A percentile compares a stretch with the other conserved stretches of the same genome.
Evolutionary conservation across 768 basidiomycete genomes (phyloP).

Genomic region (Crepidotus variabilis): DNA sequence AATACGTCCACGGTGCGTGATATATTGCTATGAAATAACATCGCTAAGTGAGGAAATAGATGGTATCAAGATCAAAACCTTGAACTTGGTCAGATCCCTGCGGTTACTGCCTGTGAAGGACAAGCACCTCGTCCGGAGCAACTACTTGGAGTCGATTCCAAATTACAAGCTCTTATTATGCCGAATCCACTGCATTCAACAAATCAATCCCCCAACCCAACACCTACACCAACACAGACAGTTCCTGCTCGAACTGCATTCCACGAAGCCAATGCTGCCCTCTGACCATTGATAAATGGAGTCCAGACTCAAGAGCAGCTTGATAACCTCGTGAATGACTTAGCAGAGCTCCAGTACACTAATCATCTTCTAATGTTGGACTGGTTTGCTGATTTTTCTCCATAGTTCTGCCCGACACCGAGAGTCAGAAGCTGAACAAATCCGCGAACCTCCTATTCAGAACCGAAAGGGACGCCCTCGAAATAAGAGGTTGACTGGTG

Average conservation of each 20-base stretch:
- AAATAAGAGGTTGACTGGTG: slow-evolving; percentile 10
- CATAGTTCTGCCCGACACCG: background rate
- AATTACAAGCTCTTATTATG: background rate
- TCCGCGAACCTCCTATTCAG: slow-evolving; percentile 13
- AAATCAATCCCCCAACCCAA: background rate
- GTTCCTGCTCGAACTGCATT: slow-evolving; percentile 16
- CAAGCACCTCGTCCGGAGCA: background rate
- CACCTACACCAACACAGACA: slow-evolving; percentile 13
- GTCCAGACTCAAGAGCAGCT: slow-evolving; percentile 23
- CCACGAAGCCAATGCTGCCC: slow-evolving; percentile 17
- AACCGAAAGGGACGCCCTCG: slow-evolving; percentile 16
- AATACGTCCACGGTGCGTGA: slow-evolving; percentile 20
- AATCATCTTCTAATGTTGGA: background rate
- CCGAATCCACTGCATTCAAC: background rate
- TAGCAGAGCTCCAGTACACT: slow-evolving; percentile 9
- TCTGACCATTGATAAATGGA: slow-evolving; percentile 13
- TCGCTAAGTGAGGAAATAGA: slow-evolving; percentile 3
- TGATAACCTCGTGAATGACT: slow-evolving; percentile 11
- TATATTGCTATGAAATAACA: background rate
- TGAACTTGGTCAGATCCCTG: background rate
- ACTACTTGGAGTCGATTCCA: background rate
- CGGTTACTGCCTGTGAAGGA: background rate
- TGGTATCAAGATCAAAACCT: slow-evolving; percentile 18
- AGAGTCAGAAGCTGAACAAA: background rate
- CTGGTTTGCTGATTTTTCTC: background rate